These are phyloP conservation scores for Sphaerobolus stellatus DNA, from an alignment of 1,284 basidiomycete species.

Conservation along the genomic window DNA sequence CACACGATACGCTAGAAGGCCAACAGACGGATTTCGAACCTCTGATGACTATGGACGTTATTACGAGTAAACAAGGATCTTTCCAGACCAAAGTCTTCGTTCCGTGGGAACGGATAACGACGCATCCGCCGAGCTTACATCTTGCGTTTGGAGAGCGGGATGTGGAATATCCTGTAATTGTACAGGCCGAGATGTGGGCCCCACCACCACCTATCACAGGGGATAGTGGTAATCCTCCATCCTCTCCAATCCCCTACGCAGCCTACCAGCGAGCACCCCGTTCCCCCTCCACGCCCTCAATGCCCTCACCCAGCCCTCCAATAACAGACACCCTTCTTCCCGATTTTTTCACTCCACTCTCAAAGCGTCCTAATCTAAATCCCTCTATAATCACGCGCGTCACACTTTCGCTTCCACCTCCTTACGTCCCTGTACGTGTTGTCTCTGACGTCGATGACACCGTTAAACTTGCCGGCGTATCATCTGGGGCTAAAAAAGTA, in stretches of 20 bases:
- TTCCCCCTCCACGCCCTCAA: conserved; percentile 25
- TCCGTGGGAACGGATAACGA: conserved; percentile 65
- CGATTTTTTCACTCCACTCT: no score
- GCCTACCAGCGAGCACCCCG: conserved; percentile 14
- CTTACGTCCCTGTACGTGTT: conserved; percentile 63
- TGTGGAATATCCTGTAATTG: conserved; percentile 55
- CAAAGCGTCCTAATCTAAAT: no score
- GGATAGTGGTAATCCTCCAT: conserved; percentile 15
- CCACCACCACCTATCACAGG: conserved; percentile 25
- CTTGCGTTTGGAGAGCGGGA: conserved; percentile 55
- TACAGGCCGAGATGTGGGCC: conserved; percentile 55
- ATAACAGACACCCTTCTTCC: no score
- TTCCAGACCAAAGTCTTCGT: conserved; percentile 65
- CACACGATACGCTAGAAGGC: conserved; percentile 23
- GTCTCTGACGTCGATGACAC: conserved; percentile 97
- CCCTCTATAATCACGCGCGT: conserved; percentile 1
- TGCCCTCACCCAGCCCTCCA: conserved; percentile 15
- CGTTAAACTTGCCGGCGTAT: conserved; percentile 76
- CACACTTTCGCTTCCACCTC: conserved; percentile 47
- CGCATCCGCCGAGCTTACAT: conserved; percentile 55
- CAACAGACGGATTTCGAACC: conserved; percentile 37
- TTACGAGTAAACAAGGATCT: conserved; percentile 66
- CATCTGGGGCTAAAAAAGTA: conserved; percentile 68
- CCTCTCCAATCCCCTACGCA: conserved; percentile 25
- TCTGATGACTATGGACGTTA: conserved; percentile 48